These are phyloP conservation scores for Globisporangium viniferum DNA, from an alignment of 352 stramenopile genomes.

Conservation along the genomic window DNA sequence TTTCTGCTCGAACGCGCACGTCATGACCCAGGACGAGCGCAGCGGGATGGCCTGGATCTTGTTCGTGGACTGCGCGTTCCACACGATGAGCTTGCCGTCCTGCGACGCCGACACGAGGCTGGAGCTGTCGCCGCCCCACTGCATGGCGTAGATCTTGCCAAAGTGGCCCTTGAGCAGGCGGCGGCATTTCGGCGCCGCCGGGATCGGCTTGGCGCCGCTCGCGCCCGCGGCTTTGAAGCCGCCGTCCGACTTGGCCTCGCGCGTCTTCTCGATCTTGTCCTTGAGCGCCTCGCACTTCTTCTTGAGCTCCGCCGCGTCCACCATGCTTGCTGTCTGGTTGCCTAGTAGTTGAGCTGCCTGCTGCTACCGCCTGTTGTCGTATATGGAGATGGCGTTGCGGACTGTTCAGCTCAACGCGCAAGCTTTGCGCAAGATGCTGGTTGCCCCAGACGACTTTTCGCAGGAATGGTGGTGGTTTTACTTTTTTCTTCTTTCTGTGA, in stretches of 20 bases:
- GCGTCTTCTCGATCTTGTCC: constrained; percentile 85
- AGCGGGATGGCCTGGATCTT: constrained; percentile 97
- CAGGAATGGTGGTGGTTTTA: not conserved
- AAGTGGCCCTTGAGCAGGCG: constrained; percentile 98
- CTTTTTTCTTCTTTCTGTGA: too few relatives aligned
- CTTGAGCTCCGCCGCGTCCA: constrained; percentile 74
- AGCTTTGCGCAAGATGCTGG: not conserved
- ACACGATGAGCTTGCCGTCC: constrained; percentile 99
- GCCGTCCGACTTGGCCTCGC: constrained; percentile 71
- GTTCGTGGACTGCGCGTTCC: constrained; percentile 97
- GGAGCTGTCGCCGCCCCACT: constrained; percentile 93
- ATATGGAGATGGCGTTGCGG: not conserved
- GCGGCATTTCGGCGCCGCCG: constrained; percentile 88
- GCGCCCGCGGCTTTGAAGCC: constrained; percentile 68
- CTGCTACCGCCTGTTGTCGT: not conserved
- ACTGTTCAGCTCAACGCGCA: not conserved
- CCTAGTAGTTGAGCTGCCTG: not conserved
- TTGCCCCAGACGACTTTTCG: not conserved
- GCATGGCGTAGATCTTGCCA: constrained; percentile 99
- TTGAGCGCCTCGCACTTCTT: constrained; percentile 87
- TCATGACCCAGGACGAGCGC: constrained; percentile 99
- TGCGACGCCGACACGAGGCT: constrained; percentile 93
- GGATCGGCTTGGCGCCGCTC: constrained; percentile 71
- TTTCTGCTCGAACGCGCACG: constrained; percentile 97
- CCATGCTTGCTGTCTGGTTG: constrained; percentile 33